Percentiles rank a stretch among this genome's conserved stretches.
These are phyloP conservation scores for Arachis hypogaea DNA, from an alignment of 306 rosid genomes.

Conservation along the genomic window DNA sequence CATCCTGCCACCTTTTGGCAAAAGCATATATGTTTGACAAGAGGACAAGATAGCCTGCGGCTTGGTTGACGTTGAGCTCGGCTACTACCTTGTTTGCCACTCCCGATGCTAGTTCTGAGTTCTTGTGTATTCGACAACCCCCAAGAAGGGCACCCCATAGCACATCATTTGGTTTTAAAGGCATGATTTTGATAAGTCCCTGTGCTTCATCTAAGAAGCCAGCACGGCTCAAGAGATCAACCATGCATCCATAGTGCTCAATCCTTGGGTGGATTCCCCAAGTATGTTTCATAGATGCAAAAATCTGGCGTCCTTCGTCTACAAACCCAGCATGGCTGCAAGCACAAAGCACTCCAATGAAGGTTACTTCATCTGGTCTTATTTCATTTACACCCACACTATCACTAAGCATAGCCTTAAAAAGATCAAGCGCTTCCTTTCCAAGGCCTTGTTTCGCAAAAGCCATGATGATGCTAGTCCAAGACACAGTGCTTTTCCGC, in stretches of 20 bases:
- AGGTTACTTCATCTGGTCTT: constrained; percentile 73
- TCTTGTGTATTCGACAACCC: constrained; percentile 75
- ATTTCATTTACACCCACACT: constrained; percentile 43
- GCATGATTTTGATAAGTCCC: constrained; percentile 63
- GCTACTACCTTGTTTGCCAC: constrained; percentile 50
- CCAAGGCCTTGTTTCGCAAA: constrained; percentile 75
- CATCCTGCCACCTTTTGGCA: constrained; percentile 67
- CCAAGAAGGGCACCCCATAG: constrained; percentile 83
- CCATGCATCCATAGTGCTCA: constrained; percentile 89
- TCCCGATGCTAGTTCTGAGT: constrained; percentile 57
- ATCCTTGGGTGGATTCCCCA: constrained; percentile 64
- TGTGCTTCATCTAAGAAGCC: constrained; percentile 75
- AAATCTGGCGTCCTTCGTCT: constrained; percentile 57
- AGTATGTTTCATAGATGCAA: constrained; percentile 56
- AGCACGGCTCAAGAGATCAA: constrained; percentile 86
- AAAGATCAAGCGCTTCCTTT: constrained; percentile 67
- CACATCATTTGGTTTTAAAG: constrained; percentile 69
- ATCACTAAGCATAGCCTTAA: constrained; percentile 56
- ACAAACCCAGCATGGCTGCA: constrained; percentile 83
- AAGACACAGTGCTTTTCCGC: constrained; percentile 59
- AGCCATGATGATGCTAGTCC: constrained; percentile 76
- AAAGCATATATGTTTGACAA: constrained; percentile 66
- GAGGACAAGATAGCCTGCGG: constrained; percentile 74
- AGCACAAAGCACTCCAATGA: constrained; percentile 74
- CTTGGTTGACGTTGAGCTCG: constrained; percentile 51